Evolutionary conservation across 306 rosid species (phyloP), one percentile per base, ranked within the genome.

Genomic region (Acmispon strigosus): DNA sequence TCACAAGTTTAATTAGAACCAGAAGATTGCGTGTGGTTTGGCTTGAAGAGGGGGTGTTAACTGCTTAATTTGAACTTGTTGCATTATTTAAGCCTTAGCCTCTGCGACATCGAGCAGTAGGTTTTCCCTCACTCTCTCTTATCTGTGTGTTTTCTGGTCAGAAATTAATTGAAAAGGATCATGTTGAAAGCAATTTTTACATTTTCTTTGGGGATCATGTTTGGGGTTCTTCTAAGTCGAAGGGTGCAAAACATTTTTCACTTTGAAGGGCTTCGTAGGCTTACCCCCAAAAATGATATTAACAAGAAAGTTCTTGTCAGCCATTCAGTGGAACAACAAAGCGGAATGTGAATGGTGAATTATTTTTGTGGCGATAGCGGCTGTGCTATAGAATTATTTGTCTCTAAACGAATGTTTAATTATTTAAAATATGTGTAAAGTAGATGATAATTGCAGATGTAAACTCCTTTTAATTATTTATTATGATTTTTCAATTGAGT

Each of bases 161-260:
- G 2, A 52, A 61, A 55, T 20, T 61, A 61, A 7, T 1, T 32
- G 8, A 32, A 32, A 32, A 32, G 8, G 27, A 22, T 22, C 8
- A 78, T 72, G 82, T 19, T 78, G 52, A 78, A 17, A 63, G 6
- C 78, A 72, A 1, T 78, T 57, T 58, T 72, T n/a, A 65, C 64
- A 39, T 78, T 78, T 66, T 57, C 82, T 37, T 27, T 72, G 44
- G 82, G 78, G 39, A 65, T 78, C 34, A 49, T 72, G 62, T 78
- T 68, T 42, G 82, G 82, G 7, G 44, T 72, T n/a, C 16, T 57
- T 41, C 14, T 78, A 7, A 12, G 59, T n/a, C 37, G 70, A 16
- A 59, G 58, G 53, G 50, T 17, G 20, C 65, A 78, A n/a, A 59
- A 51, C 1, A 1, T 49, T 8, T 66, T 78, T 7, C 54, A 37